Base-by-base conservation (phyloP, 306 rosid species). In the Cucurbita maxima region DNA sequence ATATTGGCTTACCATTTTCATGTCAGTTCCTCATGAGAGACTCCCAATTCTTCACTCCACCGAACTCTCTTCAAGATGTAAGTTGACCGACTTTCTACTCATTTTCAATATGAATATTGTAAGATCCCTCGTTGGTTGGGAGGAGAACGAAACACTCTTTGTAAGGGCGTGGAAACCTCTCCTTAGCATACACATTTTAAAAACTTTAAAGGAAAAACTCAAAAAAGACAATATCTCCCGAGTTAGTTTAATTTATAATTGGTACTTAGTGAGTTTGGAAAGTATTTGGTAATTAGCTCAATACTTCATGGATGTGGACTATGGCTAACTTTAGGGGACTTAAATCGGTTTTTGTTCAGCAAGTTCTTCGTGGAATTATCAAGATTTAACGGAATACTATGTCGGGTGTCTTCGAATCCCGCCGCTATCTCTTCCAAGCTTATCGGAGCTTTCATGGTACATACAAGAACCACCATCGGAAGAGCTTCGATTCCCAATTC, bases 371-470 rank as follows among this genome's bases (percentile, higher is more conserved):
- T 79, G 83, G 80, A 96, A 94, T 40, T 91, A 79, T 78, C 89
- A 91, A 53, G 99, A 94, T 77, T 91, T 96, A 53, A 86, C 92
- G 0, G 97, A 91, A 6, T 82, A 88, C 83, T 94, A 86, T 82
- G 19, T 91, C 48, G 96, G 87, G 7, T 79, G 85, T 56, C 89
- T 94, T 5, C 84, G 88, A 52, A 72, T 77, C 19, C 75, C 90
- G 5, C 88, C 89, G 3, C 85, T 81, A 52, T 54, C 90, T 34
- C 81, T 94, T 6, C 99, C 99, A 72, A 77, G 67, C 77, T 61
- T 94, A 18, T 77, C 79, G 11, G 99, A 91, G 41, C 81, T 94
- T 45, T 83, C 90, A 22, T 87, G 84, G 69, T 77, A 85, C 54
- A n/a, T 94, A 2, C 92, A 84, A 78, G 97, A 91, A 18, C 89